These are phyloP conservation scores for Annulohypoxylon truncatum DNA, from an alignment of 2,329 filamentous ascomycete species.

Conservation along the genomic window DNA sequence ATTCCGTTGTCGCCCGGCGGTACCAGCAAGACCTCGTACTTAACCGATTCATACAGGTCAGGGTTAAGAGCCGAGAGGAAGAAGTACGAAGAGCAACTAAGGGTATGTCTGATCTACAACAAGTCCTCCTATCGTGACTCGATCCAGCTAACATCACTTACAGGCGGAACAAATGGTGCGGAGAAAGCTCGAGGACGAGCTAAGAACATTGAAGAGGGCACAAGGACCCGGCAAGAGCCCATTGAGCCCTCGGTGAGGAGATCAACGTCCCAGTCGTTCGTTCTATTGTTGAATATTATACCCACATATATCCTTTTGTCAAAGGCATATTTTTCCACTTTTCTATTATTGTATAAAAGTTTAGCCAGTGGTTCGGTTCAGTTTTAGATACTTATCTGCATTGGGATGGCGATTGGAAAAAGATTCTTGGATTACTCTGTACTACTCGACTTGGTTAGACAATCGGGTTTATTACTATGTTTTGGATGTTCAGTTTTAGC, in stretches of 20 bases:
- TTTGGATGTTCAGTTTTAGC: slow-evolving; percentile 28
- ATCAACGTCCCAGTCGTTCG: neutral
- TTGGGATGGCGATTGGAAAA: slow-evolving; percentile 35
- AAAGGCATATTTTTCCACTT: slow-evolving; percentile 20
- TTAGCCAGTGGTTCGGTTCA: slow-evolving; percentile 20
- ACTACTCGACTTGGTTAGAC: slow-evolving; percentile 24
- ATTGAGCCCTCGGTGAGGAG: slow-evolving; percentile 37
- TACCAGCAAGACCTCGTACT: slow-evolving; percentile 47
- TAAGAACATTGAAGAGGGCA: slow-evolving; percentile 47
- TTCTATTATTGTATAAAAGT: slow-evolving; percentile 35
- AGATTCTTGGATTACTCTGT: slow-evolving; percentile 35
- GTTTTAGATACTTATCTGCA: slow-evolving; percentile 30
- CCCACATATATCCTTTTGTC: slow-evolving; percentile 31
- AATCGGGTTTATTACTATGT: slow-evolving; percentile 18
- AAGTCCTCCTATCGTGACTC: neutral
- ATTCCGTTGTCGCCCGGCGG: slow-evolving; percentile 46
- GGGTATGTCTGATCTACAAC: slow-evolving; percentile 42
- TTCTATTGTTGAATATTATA: slow-evolving; percentile 36
- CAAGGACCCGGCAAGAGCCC: slow-evolving; percentile 48
- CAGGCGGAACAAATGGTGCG: slow-evolving; percentile 50
- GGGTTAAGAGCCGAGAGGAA: slow-evolving; percentile 50
- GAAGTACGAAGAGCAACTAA: slow-evolving; percentile 52
- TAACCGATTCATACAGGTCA: slow-evolving; percentile 50
- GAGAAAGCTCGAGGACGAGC: slow-evolving; percentile 51
- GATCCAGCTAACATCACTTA: slow-evolving; percentile 32